Evolutionary conservation across 768 basidiomycete genomes (phyloP).

Genomic region (Lentinula boryana): DNA sequence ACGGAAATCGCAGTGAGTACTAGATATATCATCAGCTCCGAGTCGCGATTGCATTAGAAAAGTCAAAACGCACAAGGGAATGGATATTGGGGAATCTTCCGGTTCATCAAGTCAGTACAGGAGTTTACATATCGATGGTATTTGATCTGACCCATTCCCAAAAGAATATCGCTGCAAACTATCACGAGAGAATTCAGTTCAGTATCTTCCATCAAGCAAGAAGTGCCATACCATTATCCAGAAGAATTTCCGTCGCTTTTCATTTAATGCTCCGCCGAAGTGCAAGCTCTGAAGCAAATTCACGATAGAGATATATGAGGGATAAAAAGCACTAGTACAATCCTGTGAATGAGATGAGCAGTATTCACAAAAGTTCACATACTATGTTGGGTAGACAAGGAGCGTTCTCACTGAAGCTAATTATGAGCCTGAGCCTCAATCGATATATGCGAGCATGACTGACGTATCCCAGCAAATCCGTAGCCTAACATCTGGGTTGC

Average conservation of each 20-base stretch:
- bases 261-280: slow-evolving; percentile 42
- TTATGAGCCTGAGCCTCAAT: neutral
- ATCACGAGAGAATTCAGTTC: neutral
- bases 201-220: neutral
- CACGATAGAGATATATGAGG: slow-evolving; percentile 44
- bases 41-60: neutral
- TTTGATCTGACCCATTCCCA: slow-evolving; percentile 2
- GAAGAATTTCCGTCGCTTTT: slow-evolving; percentile 45
- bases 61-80: neutral
- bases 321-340: slow-evolving; percentile 37
- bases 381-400: slow-evolving; percentile 50
- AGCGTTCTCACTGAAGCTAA: slow-evolving; percentile 33
- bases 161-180: slow-evolving; percentile 5
- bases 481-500: slow-evolving; percentile 38
- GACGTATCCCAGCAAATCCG: slow-evolving; percentile 28
- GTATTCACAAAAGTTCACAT: slow-evolving; percentile 7
- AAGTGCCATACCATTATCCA: slow-evolving; percentile 40
- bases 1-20: slow-evolving; percentile 43
- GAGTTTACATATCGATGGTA: neutral
- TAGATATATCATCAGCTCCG: slow-evolving; percentile 12
- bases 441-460: slow-evolving; percentile 9
- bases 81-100: slow-evolving; percentile 6
- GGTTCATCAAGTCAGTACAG: neutral
- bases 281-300: slow-evolving; percentile 49
- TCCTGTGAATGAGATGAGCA: neutral